Conservation (phyloP, 176 grass and related monocot species). For the Phragmites australis region DNA sequence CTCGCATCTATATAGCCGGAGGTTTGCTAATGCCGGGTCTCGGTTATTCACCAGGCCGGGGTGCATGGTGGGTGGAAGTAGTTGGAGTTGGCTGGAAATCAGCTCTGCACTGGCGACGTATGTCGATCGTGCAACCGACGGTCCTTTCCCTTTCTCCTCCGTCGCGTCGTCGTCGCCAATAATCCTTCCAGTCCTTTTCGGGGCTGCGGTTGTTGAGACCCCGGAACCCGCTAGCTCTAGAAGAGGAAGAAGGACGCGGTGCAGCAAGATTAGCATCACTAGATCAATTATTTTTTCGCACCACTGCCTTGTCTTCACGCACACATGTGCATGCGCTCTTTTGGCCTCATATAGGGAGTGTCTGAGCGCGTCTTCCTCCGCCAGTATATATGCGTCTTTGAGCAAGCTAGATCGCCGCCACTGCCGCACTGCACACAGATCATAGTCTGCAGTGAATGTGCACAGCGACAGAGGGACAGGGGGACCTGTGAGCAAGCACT, state of each 20-base stretch:
- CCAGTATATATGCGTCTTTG: conserved; percentile 27
- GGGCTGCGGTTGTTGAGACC: conserved; percentile 52
- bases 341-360: neutral
- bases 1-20: neutral
- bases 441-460: conserved; percentile 17
- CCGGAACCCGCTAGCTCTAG: conserved; percentile 42
- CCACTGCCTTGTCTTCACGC: conserved; percentile 22
- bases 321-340: conserved; percentile 23
- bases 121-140: neutral
- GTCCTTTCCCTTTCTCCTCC: neutral
- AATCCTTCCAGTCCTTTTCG: conserved; percentile 30
- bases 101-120: neutral
- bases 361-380: conserved; percentile 7
- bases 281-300: neutral
- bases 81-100: conserved; percentile 62
- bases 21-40: neutral
- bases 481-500: neutral
- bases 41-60: neutral
- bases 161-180: conserved; percentile 11
- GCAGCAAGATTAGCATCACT: neutral
- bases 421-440: conserved; percentile 3
- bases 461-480: no score
- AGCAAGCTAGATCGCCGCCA: neutral
- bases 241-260: conserved; percentile 24
- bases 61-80: conserved; percentile 34